Conservation (phyloP, 2,329 filamentous ascomycete species). For the Pseudogymnoascus sp. region DNA sequence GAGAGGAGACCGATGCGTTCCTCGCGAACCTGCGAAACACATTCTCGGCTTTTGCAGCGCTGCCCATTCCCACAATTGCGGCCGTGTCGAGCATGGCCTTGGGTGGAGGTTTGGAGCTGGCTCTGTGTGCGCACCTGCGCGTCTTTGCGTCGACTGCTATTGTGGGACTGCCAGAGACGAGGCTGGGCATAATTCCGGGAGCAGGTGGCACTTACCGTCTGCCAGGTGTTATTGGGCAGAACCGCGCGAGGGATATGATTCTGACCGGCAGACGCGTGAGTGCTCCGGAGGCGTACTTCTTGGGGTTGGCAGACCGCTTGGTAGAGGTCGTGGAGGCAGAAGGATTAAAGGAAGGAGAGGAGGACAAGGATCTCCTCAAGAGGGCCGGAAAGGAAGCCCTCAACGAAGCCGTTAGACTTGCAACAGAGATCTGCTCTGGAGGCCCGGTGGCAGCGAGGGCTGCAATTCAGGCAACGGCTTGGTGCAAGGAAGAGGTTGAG, state of each 20-base stretch:
- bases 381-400: conserved; percentile 62
- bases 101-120: conserved; percentile 89
- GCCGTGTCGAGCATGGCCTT: conserved; percentile 81
- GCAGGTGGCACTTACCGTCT: conserved; percentile 89
- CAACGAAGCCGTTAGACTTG: conserved; percentile 69
- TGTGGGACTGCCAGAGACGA: conserved; percentile 83
- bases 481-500: conserved; percentile 70
- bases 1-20: conserved; percentile 76
- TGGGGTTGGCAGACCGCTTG: conserved; percentile 83
- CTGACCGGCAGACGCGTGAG: conserved; percentile 81
- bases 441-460: conserved; percentile 77
- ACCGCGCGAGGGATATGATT: conserved; percentile 80
- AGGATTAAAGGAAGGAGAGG: conserved; percentile 35
- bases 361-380: conserved; percentile 41
- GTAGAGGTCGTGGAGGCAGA: conserved; percentile 65
- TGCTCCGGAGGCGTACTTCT: conserved; percentile 80
- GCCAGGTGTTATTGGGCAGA: conserved; percentile 69
- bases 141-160: conserved; percentile 72
- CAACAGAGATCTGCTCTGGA: conserved; percentile 80
- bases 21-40: conserved; percentile 69
- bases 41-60: conserved; percentile 61
- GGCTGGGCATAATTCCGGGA: conserved; percentile 88
- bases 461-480: conserved; percentile 69
- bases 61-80: conserved; percentile 84
- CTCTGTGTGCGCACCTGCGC: conserved; percentile 80